A percentile compares a stretch with the other conserved stretches of the same genome.
Conservation (phyloP, 78 protist genomes). For the Paratrimastix pyriformis region DNA sequence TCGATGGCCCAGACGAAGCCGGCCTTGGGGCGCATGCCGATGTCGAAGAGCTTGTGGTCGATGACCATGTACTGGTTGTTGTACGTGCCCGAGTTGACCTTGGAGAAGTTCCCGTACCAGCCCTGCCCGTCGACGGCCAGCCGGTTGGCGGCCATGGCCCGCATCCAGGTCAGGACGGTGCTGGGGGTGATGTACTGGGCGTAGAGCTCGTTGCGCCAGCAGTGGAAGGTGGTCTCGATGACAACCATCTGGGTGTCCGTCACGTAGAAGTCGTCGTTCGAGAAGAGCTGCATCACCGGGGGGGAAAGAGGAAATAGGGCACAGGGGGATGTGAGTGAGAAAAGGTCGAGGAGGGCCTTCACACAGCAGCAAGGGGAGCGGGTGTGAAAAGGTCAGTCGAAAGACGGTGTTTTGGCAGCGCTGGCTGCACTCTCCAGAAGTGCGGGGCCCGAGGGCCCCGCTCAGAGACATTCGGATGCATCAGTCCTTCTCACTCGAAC, state of each 20-base stretch:
- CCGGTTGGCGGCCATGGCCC: conserved; percentile 12
- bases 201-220: not conserved
- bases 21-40: not conserved
- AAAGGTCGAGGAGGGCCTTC: too few species aligned
- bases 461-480: too few species aligned
- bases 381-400: too few species aligned
- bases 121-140: conserved; percentile 21
- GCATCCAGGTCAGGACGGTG: conserved; percentile 1
- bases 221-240: conserved; percentile 21
- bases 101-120: not conserved
- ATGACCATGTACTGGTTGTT: conserved; percentile 39
- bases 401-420: too few species aligned
- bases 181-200: not conserved
- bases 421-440: too few species aligned
- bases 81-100: conserved; percentile 30
- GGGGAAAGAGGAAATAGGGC: not conserved
- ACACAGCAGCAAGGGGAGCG: too few species aligned
- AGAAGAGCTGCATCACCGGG: too few species aligned
- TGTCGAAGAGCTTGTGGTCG: conserved; percentile 5
- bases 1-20: conserved; percentile 22
- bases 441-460: too few species aligned
- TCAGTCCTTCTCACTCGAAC: too few species aligned
- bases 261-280: conserved; percentile 30
- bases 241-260: conserved; percentile 6
- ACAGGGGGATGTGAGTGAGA: too few species aligned